These are phyloP conservation scores for Beauveria brongniartii DNA, from an alignment of 2,329 filamentous ascomycete genomes.

Conservation along the genomic window DNA sequence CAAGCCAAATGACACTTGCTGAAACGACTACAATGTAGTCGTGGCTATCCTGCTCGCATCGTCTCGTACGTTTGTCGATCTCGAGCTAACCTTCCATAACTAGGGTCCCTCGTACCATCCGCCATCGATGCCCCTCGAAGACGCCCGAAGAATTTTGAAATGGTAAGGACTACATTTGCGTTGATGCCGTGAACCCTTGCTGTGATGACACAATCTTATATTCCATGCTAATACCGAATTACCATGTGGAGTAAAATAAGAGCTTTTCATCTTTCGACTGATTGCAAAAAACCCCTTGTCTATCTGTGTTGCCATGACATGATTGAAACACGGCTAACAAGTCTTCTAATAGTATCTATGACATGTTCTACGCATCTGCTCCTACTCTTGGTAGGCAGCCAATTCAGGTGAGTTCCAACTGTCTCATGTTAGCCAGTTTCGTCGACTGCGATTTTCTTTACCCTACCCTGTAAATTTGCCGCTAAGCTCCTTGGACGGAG, in stretches of 20 bases:
- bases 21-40: constrained; percentile 20
- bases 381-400: constrained; percentile 40
- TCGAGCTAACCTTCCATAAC: background rate
- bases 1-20: constrained; percentile 49
- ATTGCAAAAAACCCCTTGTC: constrained; percentile 30
- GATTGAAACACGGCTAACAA: constrained; percentile 14
- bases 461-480: constrained; percentile 66
- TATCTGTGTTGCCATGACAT: constrained; percentile 16
- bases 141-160: constrained; percentile 14
- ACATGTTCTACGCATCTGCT: background rate
- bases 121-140: background rate
- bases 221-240: constrained; percentile 75
- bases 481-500: constrained; percentile 57
- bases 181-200: constrained; percentile 8
- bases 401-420: constrained; percentile 39
- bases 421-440: constrained; percentile 1
- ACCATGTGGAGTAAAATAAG: constrained; percentile 58
- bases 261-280: constrained; percentile 85
- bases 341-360: constrained; percentile 10
- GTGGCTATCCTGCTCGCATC: background rate
- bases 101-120: background rate
- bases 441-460: background rate
- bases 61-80: background rate
- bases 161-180: constrained; percentile 19
- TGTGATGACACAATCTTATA: constrained; percentile 60